phyloP scores from a whole-genome alignment of 2,329 filamentous ascomycete species.

The Lithohypha guttulata region DNA sequence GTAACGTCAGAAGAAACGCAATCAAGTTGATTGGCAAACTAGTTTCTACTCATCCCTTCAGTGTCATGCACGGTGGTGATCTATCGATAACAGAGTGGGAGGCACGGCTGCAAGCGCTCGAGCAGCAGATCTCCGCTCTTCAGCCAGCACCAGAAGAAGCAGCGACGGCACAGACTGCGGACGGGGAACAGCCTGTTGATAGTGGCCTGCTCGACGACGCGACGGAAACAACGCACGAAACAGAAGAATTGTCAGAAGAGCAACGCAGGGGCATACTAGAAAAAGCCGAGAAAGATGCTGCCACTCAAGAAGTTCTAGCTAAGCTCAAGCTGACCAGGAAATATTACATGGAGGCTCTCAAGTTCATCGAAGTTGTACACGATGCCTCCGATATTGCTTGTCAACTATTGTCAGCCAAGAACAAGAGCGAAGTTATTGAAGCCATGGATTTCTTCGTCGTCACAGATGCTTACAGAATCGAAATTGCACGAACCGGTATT shows the following conservation, averaged over 20 bases:
- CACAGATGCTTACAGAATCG: conserved; percentile 89
- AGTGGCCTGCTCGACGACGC: conserved; percentile 74
- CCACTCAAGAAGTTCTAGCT: conserved; percentile 76
- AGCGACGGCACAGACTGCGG: conserved; percentile 57
- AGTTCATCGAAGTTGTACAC: conserved; percentile 86
- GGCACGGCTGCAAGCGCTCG: conserved; percentile 67
- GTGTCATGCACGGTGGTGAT: conserved; percentile 78
- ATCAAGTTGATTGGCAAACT: conserved; percentile 83
- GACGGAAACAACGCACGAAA: conserved; percentile 60
- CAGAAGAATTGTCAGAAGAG: conserved; percentile 69
- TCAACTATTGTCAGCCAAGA: conserved; percentile 82
- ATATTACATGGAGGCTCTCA: conserved; percentile 86
- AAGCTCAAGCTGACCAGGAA: conserved; percentile 78
- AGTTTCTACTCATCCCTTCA: conserved; percentile 90
- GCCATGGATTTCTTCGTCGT: conserved; percentile 98
- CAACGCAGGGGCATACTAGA: conserved; percentile 61
- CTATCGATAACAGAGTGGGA: conserved; percentile 80
- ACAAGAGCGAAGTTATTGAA: conserved; percentile 97
- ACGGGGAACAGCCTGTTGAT: conserved; percentile 60
- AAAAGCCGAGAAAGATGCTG: conserved; percentile 76
- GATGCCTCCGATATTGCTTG: conserved; percentile 69
- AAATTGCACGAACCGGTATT: conserved; percentile 85
- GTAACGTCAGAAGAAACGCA: conserved; percentile 87
- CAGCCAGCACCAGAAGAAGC: conserved; percentile 66
- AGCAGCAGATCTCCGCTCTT: conserved; percentile 68